phyloP scores from a whole-genome alignment of 2,329 filamentous ascomycete genomes.

The Phyllosticta paracitricarpa region DNA sequence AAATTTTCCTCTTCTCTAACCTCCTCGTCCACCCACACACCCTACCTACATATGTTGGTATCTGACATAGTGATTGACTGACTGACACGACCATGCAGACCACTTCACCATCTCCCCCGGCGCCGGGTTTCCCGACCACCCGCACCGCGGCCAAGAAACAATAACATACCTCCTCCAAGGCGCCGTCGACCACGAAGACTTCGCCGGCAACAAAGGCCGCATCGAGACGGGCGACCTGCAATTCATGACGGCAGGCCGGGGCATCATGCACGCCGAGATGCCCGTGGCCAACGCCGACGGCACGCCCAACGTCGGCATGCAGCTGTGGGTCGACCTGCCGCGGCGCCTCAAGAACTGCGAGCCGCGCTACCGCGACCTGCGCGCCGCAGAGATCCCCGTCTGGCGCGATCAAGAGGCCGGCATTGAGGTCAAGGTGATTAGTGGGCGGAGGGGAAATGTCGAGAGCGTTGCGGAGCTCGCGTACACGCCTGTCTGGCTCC shows the following conservation, averaged over 20 bases:
- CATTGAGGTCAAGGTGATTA: slow-evolving; percentile 82
- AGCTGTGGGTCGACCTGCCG: slow-evolving; percentile 92
- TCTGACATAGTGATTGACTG: too few relatives aligned
- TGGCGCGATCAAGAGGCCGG: slow-evolving; percentile 62
- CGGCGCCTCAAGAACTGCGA: slow-evolving; percentile 75
- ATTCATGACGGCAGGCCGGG: slow-evolving; percentile 91
- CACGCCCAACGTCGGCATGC: slow-evolving; percentile 71
- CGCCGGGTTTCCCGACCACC: slow-evolving; percentile 84
- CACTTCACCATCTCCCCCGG: slow-evolving; percentile 74
- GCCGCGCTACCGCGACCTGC: slow-evolving; percentile 81
- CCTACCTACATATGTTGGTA: too few relatives aligned
- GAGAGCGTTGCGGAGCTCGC: slow-evolving; percentile 84
- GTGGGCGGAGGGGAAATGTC: slow-evolving; percentile 70
- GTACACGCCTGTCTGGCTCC: slow-evolving; percentile 94
- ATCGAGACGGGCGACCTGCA: slow-evolving; percentile 83
- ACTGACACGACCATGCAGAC: slow-evolving; percentile 38
- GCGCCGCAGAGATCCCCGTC: slow-evolving; percentile 65
- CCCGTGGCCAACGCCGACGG: slow-evolving; percentile 69
- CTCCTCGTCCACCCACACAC: too few relatives aligned
- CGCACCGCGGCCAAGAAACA: slow-evolving; percentile 71
- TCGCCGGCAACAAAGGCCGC: slow-evolving; percentile 74
- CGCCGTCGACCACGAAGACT: slow-evolving; percentile 85
- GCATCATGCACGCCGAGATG: slow-evolving; percentile 96
- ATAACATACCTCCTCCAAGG: slow-evolving; percentile 87
- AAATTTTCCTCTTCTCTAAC: too few relatives aligned